Evolutionary conservation across 257 asterid species (phyloP).

Genomic region (Gentiana dahurica): DNA sequence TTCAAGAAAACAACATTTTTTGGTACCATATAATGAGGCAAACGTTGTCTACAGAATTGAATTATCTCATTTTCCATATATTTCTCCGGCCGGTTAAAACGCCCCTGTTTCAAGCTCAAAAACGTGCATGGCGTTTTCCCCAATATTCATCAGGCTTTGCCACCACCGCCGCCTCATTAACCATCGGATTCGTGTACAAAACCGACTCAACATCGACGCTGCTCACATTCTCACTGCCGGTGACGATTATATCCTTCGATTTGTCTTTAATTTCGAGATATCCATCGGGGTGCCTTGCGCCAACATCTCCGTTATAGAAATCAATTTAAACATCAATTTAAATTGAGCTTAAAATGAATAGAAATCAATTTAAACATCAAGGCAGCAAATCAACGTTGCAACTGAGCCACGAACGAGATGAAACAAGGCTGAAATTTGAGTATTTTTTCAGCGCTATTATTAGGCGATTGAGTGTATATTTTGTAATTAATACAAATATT

Average conservation of each 20-base stretch:
- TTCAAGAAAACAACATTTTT: slow-evolving; percentile 16
- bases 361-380: too few relatives aligned
- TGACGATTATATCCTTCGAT: slow-evolving; percentile 20
- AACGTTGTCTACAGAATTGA: slow-evolving; percentile 11
- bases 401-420: too few relatives aligned
- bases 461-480: too few relatives aligned
- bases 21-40: slow-evolving; percentile 23
- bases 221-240: slow-evolving; percentile 26
- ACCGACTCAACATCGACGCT: slow-evolving; percentile 24
- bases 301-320: slow-evolving; percentile 20
- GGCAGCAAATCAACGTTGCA: too few relatives aligned
- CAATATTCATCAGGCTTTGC: slow-evolving; percentile 21
- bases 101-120: slow-evolving; percentile 12
- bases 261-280: slow-evolving; percentile 20
- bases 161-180: slow-evolving; percentile 27
- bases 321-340: too few relatives aligned
- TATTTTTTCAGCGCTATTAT: too few relatives aligned
- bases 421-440: too few relatives aligned
- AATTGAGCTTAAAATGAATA: too few relatives aligned
- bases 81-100: neutral
- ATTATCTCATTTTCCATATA: slow-evolving; percentile 11
- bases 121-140: slow-evolving; percentile 28
- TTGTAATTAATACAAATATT: too few relatives aligned
- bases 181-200: slow-evolving; percentile 15
- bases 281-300: slow-evolving; percentile 24